phyloP scores from a whole-genome alignment of 2,329 filamentous ascomycete genomes.

The Neonectria magnoliae region DNA sequence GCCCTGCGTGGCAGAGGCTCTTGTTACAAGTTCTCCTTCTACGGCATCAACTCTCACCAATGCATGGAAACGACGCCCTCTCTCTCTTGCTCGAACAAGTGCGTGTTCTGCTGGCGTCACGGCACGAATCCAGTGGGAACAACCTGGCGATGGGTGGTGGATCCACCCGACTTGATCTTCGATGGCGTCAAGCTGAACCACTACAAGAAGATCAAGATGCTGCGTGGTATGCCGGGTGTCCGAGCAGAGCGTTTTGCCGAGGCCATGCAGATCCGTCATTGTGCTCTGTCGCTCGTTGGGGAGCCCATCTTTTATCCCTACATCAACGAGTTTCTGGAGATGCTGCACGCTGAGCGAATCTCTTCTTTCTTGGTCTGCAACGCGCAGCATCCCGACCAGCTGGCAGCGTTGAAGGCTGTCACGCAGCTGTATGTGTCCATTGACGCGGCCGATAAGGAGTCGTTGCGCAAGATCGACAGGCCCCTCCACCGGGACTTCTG shows the following conservation, averaged over 20 bases:
- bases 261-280: conserved; percentile 92
- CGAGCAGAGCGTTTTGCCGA: conserved; percentile 91
- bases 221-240: conserved; percentile 92
- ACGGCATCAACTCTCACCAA: conserved; percentile 94
- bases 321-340: conserved; percentile 88
- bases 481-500: conserved; percentile 96
- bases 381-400: conserved; percentile 92
- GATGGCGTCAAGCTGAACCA: conserved; percentile 89
- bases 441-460: conserved; percentile 91
- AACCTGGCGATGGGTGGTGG: conserved; percentile 95
- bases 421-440: conserved; percentile 98
- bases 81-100: conserved; percentile 96
- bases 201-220: conserved; percentile 98
- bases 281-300: conserved; percentile 89
- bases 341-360: conserved; percentile 88
- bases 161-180: conserved; percentile 90
- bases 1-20: conserved; percentile 91
- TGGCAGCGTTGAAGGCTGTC: conserved; percentile 82
- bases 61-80: conserved; percentile 99
- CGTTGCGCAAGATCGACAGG: conserved; percentile 86
- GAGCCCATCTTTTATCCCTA: conserved; percentile 99
- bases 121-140: conserved; percentile 97
- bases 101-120: conserved; percentile 98
- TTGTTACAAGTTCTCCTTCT: conserved; percentile 98
- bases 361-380: conserved; percentile 97